Evolutionary conservation across 2,329 filamentous ascomycete genomes (phyloP).

Genomic region (Venturia nashicola): DNA sequence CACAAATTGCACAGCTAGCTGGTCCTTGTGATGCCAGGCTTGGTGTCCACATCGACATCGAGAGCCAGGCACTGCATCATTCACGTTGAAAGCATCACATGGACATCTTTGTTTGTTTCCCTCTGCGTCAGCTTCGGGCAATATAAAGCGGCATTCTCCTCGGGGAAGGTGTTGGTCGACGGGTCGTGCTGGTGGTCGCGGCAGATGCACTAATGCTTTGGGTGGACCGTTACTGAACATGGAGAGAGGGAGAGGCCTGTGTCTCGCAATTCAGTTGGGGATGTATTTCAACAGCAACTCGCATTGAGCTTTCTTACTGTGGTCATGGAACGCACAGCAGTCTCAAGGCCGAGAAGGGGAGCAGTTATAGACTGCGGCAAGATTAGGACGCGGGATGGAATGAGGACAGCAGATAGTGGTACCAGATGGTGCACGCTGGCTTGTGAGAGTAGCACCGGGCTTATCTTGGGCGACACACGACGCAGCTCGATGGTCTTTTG

Average conservation of each 20-base stretch:
- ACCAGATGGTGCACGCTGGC: not conserved
- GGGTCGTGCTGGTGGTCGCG: constrained; percentile 14
- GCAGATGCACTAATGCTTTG: constrained; percentile 8
- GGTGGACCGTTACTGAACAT: constrained; percentile 7
- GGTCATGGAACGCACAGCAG: not conserved
- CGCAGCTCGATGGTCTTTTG: not conserved
- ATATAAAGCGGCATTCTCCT: constrained; percentile 21
- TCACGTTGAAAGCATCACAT: constrained; percentile 30
- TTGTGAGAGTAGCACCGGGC: not conserved
- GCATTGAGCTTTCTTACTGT: not conserved
- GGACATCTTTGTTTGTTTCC: constrained; percentile 25
- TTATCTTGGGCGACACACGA: not conserved
- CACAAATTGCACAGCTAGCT: constrained; percentile 19
- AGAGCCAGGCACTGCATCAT: constrained; percentile 24
- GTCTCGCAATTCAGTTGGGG: not conserved
- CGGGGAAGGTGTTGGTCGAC: constrained; percentile 16
- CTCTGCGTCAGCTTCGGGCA: constrained; percentile 15
- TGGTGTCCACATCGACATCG: constrained; percentile 35
- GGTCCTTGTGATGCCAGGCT: constrained; percentile 31
- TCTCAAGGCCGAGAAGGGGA: not conserved
- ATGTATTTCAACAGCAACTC: not conserved
- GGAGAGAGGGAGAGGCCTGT: not conserved
- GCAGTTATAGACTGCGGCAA: not conserved
- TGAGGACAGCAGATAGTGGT: not conserved
- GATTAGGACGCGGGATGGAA: not conserved